Base-by-base conservation (phyloP, 371 early-diverging fungal genomes). In the Apophysomyces trapeziformis region DNA sequence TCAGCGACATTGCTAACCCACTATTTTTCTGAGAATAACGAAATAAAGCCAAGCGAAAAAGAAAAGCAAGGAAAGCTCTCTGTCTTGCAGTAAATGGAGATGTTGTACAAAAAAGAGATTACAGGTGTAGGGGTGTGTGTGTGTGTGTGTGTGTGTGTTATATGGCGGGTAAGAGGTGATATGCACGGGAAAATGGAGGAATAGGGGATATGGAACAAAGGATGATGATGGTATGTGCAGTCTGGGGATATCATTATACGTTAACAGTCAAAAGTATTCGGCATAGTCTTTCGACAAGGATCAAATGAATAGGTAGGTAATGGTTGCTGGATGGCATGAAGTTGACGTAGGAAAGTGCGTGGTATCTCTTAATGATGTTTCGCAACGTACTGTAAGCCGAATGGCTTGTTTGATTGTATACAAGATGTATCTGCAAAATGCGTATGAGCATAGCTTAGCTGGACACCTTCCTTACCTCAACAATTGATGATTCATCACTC, bases 291-390 rank as follows among this genome's bases (percentile, higher is more conserved):
- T 86, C 85, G 1, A 79, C 78, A 46, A 85, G 66, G 5, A 80
- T 68, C 14, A 85, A 45, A 56, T 87, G 88, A 37, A 80, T 68
- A n/a, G 88, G 88, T 57, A 87, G 64, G 58, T 83, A 80, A 54
- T 84, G 84, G 9, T 74, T 75, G 36, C 73, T 76, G 8, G 83
- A 85, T 7, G 88, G 83, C 50, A 82, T 75, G 38, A 78, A 61
- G 36, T 80, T 82, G 37, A 87, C 71, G 64, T 74, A 82, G 12
- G 88, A 86, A 11, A 87, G 64, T 32, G 86, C 83, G 62, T 87
- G 83, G 54, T 82, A 86, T 61, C 78, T 84, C 61, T 84, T 85
- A 67, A 87, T 73, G 57, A 85, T 85, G 61, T 86, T 84, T 11
- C 88, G 79, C 36, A 86, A 36, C 1, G 79, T 71, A 38, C 73